Base-by-base conservation (phyloP, 2,329 filamentous ascomycete species). In the Cytospora piceae region DNA sequence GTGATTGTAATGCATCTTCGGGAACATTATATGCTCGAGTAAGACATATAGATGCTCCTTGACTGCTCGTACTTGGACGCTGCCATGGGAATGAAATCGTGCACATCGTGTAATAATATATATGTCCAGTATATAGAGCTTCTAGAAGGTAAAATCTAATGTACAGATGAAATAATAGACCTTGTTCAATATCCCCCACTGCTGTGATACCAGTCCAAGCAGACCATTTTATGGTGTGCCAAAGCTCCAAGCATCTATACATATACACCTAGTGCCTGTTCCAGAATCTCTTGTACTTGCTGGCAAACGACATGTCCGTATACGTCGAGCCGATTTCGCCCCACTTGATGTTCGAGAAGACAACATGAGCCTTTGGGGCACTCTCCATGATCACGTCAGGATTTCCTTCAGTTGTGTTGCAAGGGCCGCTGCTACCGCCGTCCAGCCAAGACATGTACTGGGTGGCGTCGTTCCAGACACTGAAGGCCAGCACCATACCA, bases 401-500 rank as follows among this genome's bases (percentile, higher is more conserved):
- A 62, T 80, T 76, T 2, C 82, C 83, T 68, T 82, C 78, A 0
- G 79, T 81, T 6, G 74, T 76, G 68, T 76, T 78, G 70, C 83
- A 85, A 39, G 82, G 82, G 0, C 83, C 83, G 17, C 78, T 72
- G 42, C 72, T 75, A 0, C 77, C 72, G 58, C 76, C 74, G 65
- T 84, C 81, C n/a, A 84, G 74, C 82, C 82, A 84, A 22, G 79
- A 75, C 82, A 84, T 83, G 61, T 77, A 80, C 34, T 76, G 75
- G 14, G 75, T 72, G 12, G 76, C 74, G 66, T 83, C 81, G 71
- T 81, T 81, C 82, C 82, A 84, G 59, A 85, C 77, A 69, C 74
- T 76, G 68, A 84, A 77, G 11, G 77, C 76, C 32, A 82, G 71
- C 0, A 81, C 79, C 80, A 82, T 82, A 39, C 76, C 79, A 8